phyloP scores from a whole-genome alignment of 164 flowering plant genomes.

The Berberis thunbergii region DNA sequence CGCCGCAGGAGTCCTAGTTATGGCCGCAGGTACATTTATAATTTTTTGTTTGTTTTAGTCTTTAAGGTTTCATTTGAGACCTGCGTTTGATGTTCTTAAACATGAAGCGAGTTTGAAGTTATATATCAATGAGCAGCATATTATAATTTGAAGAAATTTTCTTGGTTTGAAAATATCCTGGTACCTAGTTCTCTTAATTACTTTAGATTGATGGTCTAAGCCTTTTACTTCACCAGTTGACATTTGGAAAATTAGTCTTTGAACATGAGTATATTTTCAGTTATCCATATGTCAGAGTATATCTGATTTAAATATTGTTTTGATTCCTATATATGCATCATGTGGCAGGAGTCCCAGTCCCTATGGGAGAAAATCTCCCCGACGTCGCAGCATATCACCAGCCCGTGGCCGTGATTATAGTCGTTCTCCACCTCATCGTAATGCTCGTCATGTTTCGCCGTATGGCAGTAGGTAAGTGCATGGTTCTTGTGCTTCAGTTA shows the following conservation, averaged over 20 bases:
- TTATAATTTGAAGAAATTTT: too few species aligned
- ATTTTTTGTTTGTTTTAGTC: background rate
- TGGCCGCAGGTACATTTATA: slow-evolving; percentile 46
- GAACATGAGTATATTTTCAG: background rate
- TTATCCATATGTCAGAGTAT: background rate
- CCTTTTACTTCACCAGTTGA: background rate
- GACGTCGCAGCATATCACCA: slow-evolving; percentile 41
- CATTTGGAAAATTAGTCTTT: background rate
- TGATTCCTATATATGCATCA: background rate
- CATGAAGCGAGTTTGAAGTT: background rate
- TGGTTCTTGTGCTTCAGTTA: background rate
- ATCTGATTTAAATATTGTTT: background rate
- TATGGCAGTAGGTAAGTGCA: slow-evolving; percentile 57
- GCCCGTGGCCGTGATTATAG: slow-evolving; percentile 56
- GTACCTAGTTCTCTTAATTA: background rate
- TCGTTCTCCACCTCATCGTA: slow-evolving; percentile 57
- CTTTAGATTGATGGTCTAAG: background rate
- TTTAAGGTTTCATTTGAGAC: background rate
- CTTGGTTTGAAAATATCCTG: background rate
- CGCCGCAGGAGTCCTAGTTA: slow-evolving; percentile 66
- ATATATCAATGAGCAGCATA: too few species aligned
- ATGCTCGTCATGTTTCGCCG: slow-evolving; percentile 51
- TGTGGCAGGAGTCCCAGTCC: slow-evolving; percentile 58
- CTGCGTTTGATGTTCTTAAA: background rate
- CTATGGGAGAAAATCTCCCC: slow-evolving; percentile 42